These are phyloP conservation scores for Hanseniaspora occidentalis DNA, from an alignment of 805 yeast genomes.

Conservation along the genomic window DNA sequence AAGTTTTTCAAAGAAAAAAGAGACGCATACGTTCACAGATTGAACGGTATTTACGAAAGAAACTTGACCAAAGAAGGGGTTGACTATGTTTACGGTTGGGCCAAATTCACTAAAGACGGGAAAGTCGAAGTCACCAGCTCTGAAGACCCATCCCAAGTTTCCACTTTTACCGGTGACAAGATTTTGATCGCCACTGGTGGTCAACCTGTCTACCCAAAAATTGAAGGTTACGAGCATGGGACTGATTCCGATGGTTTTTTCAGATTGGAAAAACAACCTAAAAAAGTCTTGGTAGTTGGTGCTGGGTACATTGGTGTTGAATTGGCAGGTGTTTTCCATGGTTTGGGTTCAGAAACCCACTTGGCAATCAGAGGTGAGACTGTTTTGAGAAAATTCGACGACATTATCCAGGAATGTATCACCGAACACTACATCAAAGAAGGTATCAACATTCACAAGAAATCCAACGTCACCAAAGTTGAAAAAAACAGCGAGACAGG, in stretches of 20 bases:
- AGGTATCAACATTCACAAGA: constrained; percentile 74
- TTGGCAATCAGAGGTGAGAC: constrained; percentile 84
- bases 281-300: constrained; percentile 88
- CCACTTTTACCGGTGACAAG: constrained; percentile 59
- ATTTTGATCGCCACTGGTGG: constrained; percentile 93
- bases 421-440: constrained; percentile 69
- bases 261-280: constrained; percentile 68
- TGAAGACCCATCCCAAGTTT: constrained; percentile 41
- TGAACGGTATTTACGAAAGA: constrained; percentile 87
- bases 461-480: constrained; percentile 36
- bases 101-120: constrained; percentile 56
- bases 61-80: constrained; percentile 84
- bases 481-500: constrained; percentile 36
- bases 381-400: constrained; percentile 80
- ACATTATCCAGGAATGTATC: constrained; percentile 61
- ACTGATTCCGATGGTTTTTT: constrained; percentile 88
- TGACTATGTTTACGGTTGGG: constrained; percentile 77
- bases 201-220: constrained; percentile 52
- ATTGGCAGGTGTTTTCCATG: constrained; percentile 86
- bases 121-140: constrained; percentile 65
- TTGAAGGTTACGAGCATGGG: constrained; percentile 77
- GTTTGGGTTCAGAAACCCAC: constrained; percentile 77
- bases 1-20: constrained; percentile 66
- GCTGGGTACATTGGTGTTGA: constrained; percentile 98
- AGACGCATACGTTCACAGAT: constrained; percentile 78